These are phyloP conservation scores for Lyophyllum decastes DNA, from an alignment of 768 basidiomycete species.

Conservation along the genomic window DNA sequence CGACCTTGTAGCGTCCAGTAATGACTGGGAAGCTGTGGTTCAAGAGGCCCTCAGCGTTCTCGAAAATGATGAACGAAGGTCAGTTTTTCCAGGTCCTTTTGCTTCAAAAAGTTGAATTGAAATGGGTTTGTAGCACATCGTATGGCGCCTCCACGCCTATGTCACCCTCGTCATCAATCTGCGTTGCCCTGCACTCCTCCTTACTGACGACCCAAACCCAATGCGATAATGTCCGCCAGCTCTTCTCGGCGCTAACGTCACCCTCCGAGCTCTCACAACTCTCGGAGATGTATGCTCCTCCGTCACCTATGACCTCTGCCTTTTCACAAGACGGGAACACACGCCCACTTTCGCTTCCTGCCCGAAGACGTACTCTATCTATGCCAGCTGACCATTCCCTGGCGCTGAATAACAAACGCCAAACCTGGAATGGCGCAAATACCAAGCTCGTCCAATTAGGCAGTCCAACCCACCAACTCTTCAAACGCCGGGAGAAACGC, in stretches of 20 bases:
- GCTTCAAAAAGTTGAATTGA: neutral
- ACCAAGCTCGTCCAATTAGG: conserved; percentile 48
- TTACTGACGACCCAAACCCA: conserved; percentile 77
- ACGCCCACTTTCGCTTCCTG: conserved; percentile 44
- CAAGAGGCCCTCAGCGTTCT: conserved; percentile 66
- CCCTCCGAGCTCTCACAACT: conserved; percentile 75
- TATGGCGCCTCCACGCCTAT: conserved; percentile 43
- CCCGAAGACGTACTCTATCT: conserved; percentile 29
- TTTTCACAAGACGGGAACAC: conserved; percentile 10
- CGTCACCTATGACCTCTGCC: conserved; percentile 46
- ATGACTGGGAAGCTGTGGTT: conserved; percentile 73
- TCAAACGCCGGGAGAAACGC: conserved; percentile 51
- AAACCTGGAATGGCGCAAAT: conserved; percentile 78
- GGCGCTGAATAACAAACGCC: conserved; percentile 48
- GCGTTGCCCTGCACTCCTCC: conserved; percentile 71
- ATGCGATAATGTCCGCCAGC: conserved; percentile 79
- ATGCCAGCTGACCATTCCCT: conserved; percentile 21
- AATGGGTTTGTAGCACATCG: conserved; percentile 24
- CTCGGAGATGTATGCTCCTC: conserved; percentile 87
- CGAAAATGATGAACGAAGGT: conserved; percentile 75
- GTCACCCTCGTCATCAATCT: conserved; percentile 58
- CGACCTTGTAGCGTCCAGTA: conserved; percentile 66
- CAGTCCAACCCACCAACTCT: conserved; percentile 43
- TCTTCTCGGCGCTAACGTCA: conserved; percentile 75
- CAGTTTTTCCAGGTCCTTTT: conserved; percentile 13